phyloP scores from a whole-genome alignment of 306 rosid genomes.

The Lablab purpureus region DNA sequence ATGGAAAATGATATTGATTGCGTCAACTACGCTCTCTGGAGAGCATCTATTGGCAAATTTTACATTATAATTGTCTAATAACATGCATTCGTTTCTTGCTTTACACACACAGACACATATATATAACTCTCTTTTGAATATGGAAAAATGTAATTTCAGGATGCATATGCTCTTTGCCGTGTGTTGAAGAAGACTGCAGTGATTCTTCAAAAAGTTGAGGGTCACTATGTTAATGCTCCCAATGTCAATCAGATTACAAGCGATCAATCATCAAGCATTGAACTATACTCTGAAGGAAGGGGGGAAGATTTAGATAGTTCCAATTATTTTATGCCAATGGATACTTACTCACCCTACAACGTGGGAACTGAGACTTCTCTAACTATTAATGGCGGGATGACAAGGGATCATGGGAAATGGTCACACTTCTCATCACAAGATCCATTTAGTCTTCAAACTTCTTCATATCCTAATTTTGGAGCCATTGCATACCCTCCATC shows the following conservation, averaged over 20 bases:
- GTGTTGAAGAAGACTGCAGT: conserved; percentile 76
- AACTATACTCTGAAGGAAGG: conserved; percentile 76
- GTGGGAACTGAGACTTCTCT: conserved; percentile 39
- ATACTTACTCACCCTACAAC: conserved; percentile 46
- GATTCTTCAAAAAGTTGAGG: conserved; percentile 67
- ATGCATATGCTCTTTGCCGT: conserved; percentile 92
- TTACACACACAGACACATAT: too few species aligned
- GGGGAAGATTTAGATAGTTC: conserved; percentile 73
- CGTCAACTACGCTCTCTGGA: not conserved
- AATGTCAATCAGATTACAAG: conserved; percentile 57
- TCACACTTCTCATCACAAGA: conserved; percentile 63
- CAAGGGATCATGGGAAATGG: conserved; percentile 57
- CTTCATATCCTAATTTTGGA: conserved; percentile 61
- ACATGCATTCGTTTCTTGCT: too few species aligned
- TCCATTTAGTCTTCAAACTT: conserved; percentile 49
- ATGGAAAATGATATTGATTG: not conserved
- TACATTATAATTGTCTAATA: too few species aligned
- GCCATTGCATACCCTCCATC: conserved; percentile 74
- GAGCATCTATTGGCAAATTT: too few species aligned
- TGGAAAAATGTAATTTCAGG: conserved; percentile 52
- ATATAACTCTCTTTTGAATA: not conserved
- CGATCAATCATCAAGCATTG: conserved; percentile 74
- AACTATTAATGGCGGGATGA: conserved; percentile 40
- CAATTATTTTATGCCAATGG: conserved; percentile 54
- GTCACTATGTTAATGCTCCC: conserved; percentile 54